These are phyloP conservation scores for Clonostachys byssicola DNA, from an alignment of 2,329 filamentous ascomycete species.

Conservation along the genomic window DNA sequence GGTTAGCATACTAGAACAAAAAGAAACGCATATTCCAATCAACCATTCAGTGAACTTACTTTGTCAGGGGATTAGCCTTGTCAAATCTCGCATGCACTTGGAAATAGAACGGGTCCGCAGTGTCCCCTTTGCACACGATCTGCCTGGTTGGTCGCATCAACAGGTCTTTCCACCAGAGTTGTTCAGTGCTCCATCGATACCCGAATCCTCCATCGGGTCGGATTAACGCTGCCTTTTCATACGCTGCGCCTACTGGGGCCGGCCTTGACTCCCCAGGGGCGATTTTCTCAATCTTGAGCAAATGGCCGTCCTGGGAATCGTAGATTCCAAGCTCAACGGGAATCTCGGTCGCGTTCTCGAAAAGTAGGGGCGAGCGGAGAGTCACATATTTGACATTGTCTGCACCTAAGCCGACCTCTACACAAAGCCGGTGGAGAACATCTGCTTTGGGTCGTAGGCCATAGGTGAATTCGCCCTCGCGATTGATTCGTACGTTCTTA, in stretches of 20 bases:
- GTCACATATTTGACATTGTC: constrained; percentile 99
- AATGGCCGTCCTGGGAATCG: constrained; percentile 78
- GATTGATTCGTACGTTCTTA: constrained; percentile 81
- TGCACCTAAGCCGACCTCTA: constrained; percentile 83
- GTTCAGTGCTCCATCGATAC: constrained; percentile 89
- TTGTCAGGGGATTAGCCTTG: constrained; percentile 75
- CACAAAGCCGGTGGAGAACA: constrained; percentile 82
- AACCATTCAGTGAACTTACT: constrained; percentile 34
- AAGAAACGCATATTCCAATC: not conserved
- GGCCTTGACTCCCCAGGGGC: constrained; percentile 85
- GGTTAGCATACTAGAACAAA: constrained; percentile 8
- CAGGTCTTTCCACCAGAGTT: constrained; percentile 89
- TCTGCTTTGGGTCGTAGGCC: constrained; percentile 84
- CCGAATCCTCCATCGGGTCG: constrained; percentile 95
- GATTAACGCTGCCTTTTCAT: constrained; percentile 81
- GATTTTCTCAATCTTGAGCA: constrained; percentile 98
- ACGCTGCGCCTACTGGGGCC: constrained; percentile 88
- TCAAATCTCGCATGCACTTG: constrained; percentile 88
- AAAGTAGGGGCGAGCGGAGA: constrained; percentile 81
- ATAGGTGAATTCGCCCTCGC: constrained; percentile 93
- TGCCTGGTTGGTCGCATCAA: constrained; percentile 81
- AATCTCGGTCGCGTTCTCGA: constrained; percentile 97
- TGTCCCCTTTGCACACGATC: constrained; percentile 83
- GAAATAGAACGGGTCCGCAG: constrained; percentile 91
- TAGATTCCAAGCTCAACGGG: constrained; percentile 91